phyloP scores from a whole-genome alignment of 2,329 filamentous ascomycete species.

The Colletotrichum sp. region DNA sequence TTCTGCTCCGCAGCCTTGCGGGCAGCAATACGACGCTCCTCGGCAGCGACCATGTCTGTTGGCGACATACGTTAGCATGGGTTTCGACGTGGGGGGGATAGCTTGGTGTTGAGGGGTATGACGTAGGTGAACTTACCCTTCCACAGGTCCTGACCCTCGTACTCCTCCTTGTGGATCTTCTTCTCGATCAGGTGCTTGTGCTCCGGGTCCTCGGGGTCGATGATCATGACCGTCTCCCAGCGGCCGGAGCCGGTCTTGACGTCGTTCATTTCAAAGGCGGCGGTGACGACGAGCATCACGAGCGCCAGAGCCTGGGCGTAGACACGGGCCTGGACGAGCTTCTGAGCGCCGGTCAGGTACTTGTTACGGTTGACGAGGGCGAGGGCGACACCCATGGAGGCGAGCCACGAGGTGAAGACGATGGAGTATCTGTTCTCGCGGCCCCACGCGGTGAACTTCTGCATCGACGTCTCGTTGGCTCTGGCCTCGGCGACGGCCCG shows the following conservation, averaged over 20 bases:
- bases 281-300: slow-evolving; percentile 80
- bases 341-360: slow-evolving; percentile 78
- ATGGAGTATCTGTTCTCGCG: slow-evolving; percentile 85
- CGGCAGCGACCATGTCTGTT: slow-evolving; percentile 81
- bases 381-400: slow-evolving; percentile 77
- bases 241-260: slow-evolving; percentile 75
- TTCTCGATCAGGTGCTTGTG: slow-evolving; percentile 87
- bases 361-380: slow-evolving; percentile 79
- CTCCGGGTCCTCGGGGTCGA: slow-evolving; percentile 82
- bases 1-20: slow-evolving; percentile 29
- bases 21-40: slow-evolving; percentile 66
- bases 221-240: slow-evolving; percentile 84
- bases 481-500: slow-evolving; percentile 60
- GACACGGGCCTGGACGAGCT: slow-evolving; percentile 92
- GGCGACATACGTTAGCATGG: slow-evolving; percentile 22
- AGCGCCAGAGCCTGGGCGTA: slow-evolving; percentile 92
- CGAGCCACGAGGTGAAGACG: slow-evolving; percentile 82
- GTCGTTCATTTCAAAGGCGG: slow-evolving; percentile 82
- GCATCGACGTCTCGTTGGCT: slow-evolving; percentile 58
- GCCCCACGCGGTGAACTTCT: slow-evolving; percentile 75
- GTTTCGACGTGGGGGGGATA: not conserved
- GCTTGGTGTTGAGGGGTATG: not conserved
- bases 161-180: slow-evolving; percentile 85
- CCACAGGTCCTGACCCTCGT: slow-evolving; percentile 92
- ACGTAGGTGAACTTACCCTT: slow-evolving; percentile 63